phyloP scores from a whole-genome alignment of 192 early-diverging fungal genomes.

The Backusella australiensis region DNA sequence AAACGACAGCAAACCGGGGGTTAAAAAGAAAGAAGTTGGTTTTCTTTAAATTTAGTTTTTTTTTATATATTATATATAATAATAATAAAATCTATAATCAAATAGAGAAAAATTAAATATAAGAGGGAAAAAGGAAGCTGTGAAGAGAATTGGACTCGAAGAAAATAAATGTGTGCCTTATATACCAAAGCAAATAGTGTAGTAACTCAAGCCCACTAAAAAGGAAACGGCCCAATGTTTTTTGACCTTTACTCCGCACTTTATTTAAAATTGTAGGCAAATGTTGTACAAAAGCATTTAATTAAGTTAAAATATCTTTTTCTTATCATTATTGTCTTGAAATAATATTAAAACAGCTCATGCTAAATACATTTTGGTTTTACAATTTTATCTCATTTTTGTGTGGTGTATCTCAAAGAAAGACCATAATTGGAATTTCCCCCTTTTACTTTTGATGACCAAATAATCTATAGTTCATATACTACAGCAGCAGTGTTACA shows the following conservation, averaged over 20 bases:
- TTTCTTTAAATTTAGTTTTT: background rate
- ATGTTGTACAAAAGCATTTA: conserved; percentile 7
- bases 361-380: background rate
- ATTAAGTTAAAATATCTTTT: conserved; percentile 7
- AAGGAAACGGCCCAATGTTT: background rate
- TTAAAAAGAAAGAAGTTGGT: conserved; percentile 8
- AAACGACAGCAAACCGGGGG: background rate
- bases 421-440: background rate
- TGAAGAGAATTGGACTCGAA: background rate
- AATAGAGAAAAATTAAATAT: conserved; percentile 8
- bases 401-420: background rate
- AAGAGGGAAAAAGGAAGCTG: conserved; percentile 1
- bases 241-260: background rate
- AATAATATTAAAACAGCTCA: background rate
- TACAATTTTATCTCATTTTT: background rate
- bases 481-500: background rate
- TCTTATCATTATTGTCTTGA: background rate
- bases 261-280: background rate
- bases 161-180: background rate
- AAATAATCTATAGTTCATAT: background rate
- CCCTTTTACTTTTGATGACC: background rate
- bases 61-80: conserved; percentile 10
- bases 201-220: background rate
- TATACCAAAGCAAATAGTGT: background rate
- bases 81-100: background rate